Base-by-base conservation (phyloP, 805 yeast genomes). In the Yarrowia alimentaria region DNA sequence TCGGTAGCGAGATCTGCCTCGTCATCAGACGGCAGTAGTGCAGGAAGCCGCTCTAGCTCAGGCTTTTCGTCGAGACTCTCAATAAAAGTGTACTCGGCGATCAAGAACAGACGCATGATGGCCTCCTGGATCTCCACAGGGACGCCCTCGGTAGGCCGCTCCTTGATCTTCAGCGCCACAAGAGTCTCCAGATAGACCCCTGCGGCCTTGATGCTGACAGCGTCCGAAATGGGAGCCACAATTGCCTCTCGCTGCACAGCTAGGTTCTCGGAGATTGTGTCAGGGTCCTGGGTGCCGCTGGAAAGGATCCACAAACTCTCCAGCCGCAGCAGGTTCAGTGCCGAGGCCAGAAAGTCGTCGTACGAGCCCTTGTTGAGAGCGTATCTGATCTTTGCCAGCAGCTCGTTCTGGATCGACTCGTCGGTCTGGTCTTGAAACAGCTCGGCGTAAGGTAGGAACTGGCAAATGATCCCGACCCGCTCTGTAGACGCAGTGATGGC, bases 81-180 rank as follows among this genome's bases (percentile, higher is more conserved):
- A 11, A 31, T 30, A 8, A 13, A 43, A 21, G 50, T 43, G 37
- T 21, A 31, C 17, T 43, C 50, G 22, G 50, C 28, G 6, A 11
- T 43, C 17, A 43, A 16, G 22, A 43, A 43, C 37, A 43, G 29
- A 22, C 21, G 30, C 50, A 40, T 40, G 24, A 40, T 18, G 5
- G 24, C 19, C 5, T 24, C 24, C 33, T 40, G 47, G 6, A 40
- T 33, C 1, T 28, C 33, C 6, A 40, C 11, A n/a, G 25, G 3
- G 11, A 26, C 47, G 33, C 47, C 33, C 3, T 19, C 13, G 14
- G 19, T 6, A 4, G 14, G 5, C 13, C 17, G 19, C 14, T 40
- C 47, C 47, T 40, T 40, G 18, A 40, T 40, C 30, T 43, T 43
- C 11, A 43, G 17, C 7, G 50, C 50, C 4, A 31, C 37, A 3